These are phyloP conservation scores for Botrytis deweyae DNA, from an alignment of 2,329 filamentous ascomycete genomes.

Conservation along the genomic window DNA sequence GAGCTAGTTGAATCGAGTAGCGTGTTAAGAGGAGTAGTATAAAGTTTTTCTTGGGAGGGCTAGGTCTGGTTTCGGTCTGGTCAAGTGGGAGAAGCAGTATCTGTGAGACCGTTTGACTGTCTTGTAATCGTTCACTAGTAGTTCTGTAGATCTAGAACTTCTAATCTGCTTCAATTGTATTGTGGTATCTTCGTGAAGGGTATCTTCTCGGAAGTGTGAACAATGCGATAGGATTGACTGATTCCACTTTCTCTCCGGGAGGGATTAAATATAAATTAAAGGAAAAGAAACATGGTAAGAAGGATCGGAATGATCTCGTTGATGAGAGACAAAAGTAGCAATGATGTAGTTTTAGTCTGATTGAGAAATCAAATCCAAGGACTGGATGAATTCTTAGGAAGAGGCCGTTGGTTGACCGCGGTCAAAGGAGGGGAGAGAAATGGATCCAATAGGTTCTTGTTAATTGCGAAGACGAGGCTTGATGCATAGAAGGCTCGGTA, in stretches of 20 bases:
- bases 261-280: not conserved
- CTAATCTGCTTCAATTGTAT: constrained; percentile 2
- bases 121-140: not conserved
- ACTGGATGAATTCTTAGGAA: not conserved
- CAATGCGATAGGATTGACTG: not conserved
- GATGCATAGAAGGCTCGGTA: constrained; percentile 21
- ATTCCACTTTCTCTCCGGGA: not conserved
- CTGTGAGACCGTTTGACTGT: not conserved
- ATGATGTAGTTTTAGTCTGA: not conserved
- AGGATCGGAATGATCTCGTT: not conserved
- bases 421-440: not conserved
- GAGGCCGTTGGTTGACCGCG: not conserved
- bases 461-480: constrained; percentile 2
- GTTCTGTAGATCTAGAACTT: not conserved
- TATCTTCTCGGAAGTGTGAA: constrained; percentile 2
- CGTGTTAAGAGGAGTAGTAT: not conserved
- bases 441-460: not conserved
- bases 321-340: not conserved
- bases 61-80: not conserved
- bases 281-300: constrained; percentile 11
- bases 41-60: not conserved
- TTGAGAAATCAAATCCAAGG: not conserved
- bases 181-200: constrained; percentile 8
- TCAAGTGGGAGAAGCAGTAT: not conserved
- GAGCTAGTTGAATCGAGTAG: not conserved